Conservation (phyloP, 108 stramenopile genomes). For the Conticribra guillardii region DNA sequence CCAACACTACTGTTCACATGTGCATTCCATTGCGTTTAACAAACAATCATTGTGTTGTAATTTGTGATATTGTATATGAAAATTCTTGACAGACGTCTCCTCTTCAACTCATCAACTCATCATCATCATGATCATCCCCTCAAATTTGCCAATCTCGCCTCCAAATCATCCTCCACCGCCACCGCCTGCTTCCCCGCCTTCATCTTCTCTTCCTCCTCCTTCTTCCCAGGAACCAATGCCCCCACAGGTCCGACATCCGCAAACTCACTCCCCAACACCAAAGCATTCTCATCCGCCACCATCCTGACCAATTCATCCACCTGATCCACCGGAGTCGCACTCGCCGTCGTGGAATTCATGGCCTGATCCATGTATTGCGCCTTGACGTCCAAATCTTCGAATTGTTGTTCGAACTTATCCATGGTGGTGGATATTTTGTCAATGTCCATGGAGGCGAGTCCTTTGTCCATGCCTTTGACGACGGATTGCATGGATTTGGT, state of each 20-base stretch:
- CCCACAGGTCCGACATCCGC: slow-evolving; percentile 80
- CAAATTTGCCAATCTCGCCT: slow-evolving; percentile 85
- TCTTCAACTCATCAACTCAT: too few relatives aligned
- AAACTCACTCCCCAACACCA: slow-evolving; percentile 84
- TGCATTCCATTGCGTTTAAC: too few relatives aligned
- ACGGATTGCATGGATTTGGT: slow-evolving; percentile 91
- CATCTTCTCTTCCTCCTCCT: slow-evolving; percentile 55
- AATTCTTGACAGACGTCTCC: too few relatives aligned
- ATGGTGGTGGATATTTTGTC: slow-evolving; percentile 91
- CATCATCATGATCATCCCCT: slow-evolving; percentile 64
- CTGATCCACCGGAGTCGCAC: slow-evolving; percentile 94
- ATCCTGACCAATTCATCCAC: slow-evolving; percentile 91
- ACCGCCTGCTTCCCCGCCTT: slow-evolving; percentile 41
- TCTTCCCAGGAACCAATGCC: slow-evolving; percentile 56
- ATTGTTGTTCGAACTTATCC: slow-evolving; percentile 98
- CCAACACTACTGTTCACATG: too few relatives aligned
- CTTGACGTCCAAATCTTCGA: slow-evolving; percentile 98
- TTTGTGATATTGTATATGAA: too few relatives aligned
- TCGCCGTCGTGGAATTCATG: slow-evolving; percentile 96
- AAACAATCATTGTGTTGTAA: too few relatives aligned
- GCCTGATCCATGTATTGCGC: slow-evolving; percentile 95
- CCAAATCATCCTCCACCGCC: slow-evolving; percentile 70
- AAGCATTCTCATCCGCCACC: slow-evolving; percentile 93
- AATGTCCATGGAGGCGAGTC: slow-evolving; percentile 90
- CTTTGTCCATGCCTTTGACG: slow-evolving; percentile 94